These are phyloP conservation scores for Dujonia santamariae DNA, from an alignment of 1,139 yeast species.

Conservation along the genomic window DNA sequence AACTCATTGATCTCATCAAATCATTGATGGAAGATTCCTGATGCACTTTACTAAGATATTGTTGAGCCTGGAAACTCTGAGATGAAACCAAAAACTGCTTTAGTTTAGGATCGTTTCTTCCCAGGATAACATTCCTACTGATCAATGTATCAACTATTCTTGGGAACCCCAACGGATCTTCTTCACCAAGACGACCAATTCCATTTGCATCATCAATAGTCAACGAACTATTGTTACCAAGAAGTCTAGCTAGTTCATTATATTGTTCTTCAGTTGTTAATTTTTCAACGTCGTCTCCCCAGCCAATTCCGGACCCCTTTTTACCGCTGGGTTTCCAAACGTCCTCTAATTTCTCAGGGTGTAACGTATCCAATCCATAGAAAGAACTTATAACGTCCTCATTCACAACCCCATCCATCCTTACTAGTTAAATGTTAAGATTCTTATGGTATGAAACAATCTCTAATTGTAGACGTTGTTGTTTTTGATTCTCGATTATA, in stretches of 20 bases:
- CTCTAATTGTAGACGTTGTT: too few species aligned
- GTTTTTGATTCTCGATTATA: too few species aligned
- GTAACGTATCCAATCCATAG: conserved; percentile 5
- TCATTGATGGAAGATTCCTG: conserved; percentile 65
- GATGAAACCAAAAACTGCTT: conserved; percentile 66
- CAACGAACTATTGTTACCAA: conserved; percentile 9
- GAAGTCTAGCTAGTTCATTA: conserved; percentile 23
- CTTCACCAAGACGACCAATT: conserved; percentile 2
- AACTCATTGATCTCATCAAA: conserved; percentile 52
- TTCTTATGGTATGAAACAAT: too few species aligned
- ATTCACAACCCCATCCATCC: conserved; percentile 27
- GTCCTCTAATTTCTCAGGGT: conserved; percentile 2
- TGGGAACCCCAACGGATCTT: conserved; percentile 9
- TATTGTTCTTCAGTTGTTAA: conserved; percentile 30
- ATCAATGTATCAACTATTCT: conserved; percentile 8
- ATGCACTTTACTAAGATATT: conserved; percentile 69
- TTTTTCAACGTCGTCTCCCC: conserved; percentile 21
- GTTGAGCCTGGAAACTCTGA: conserved; percentile 67
- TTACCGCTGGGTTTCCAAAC: conserved; percentile 1
- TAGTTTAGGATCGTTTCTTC: conserved; percentile 37
- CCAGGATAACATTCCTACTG: conserved; percentile 2
- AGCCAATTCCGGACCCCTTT: conserved; percentile 10
- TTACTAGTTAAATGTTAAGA: conserved; percentile 11
- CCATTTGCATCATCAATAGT: not conserved
- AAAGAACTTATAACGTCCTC: conserved; percentile 12